A percentile compares a stretch with the other conserved stretches of the same genome.
Evolutionary conservation across 2,329 filamentous ascomycete species (phyloP).

Genomic region (Xylariaceae sp.): DNA sequence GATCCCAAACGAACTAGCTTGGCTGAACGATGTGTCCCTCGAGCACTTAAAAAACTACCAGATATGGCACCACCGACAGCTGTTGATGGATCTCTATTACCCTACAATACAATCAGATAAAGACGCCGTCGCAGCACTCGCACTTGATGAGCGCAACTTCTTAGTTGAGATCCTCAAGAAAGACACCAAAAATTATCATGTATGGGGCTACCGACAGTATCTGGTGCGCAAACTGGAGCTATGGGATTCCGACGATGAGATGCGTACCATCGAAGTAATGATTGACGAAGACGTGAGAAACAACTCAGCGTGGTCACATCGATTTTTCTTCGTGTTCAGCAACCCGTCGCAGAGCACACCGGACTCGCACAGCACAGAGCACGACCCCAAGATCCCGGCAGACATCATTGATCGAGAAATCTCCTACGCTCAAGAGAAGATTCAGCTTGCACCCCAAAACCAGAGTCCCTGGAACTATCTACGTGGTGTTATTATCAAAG

Average conservation of each 20-base stretch:
- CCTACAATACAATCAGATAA: constrained; percentile 44
- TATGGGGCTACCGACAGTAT: constrained; percentile 90
- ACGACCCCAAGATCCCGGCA: constrained; percentile 55
- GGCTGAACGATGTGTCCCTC: constrained; percentile 81
- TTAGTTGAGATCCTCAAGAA: constrained; percentile 73
- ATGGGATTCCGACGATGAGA: constrained; percentile 52
- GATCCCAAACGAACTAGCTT: constrained; percentile 69
- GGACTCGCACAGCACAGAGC: constrained; percentile 46
- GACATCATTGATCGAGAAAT: constrained; percentile 71
- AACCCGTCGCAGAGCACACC: constrained; percentile 49
- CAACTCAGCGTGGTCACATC: constrained; percentile 96
- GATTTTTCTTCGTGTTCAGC: constrained; percentile 86
- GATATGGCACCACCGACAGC: constrained; percentile 78
- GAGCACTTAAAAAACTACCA: constrained; percentile 96
- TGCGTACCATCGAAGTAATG: constrained; percentile 66
- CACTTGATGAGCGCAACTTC: constrained; percentile 67
- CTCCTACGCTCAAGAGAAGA: constrained; percentile 67
- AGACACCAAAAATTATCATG: constrained; percentile 97
- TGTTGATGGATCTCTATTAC: constrained; percentile 58
- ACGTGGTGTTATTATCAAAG: constrained; percentile 67
- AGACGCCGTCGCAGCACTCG: constrained; percentile 47
- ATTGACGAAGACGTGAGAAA: constrained; percentile 82
- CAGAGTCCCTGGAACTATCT: constrained; percentile 93
- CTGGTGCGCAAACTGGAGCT: constrained; percentile 61
- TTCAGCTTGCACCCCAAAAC: constrained; percentile 82